phyloP scores from a whole-genome alignment of 2,329 filamentous ascomycete species.

The Exophiala xenobiotica region DNA sequence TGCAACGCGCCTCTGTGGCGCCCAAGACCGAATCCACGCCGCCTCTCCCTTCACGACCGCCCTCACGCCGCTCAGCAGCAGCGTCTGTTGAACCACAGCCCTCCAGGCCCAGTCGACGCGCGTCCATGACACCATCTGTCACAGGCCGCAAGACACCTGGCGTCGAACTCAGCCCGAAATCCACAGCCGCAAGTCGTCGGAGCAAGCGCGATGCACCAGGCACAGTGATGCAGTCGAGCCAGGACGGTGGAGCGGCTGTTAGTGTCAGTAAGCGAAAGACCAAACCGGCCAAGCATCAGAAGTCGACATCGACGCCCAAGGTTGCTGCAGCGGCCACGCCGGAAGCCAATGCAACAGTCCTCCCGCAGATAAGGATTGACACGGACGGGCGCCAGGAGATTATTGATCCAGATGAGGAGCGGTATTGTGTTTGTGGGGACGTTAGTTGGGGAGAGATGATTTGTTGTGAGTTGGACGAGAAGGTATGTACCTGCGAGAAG shows the following conservation, averaged over 20 bases:
- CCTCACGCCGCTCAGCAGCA: conserved; percentile 30
- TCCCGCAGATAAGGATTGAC: conserved; percentile 43
- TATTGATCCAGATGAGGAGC: conserved; percentile 61
- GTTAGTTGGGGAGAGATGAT: conserved; percentile 67
- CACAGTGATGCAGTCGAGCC: conserved; percentile 53
- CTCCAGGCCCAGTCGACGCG: conserved; percentile 19
- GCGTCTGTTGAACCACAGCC: conserved; percentile 25
- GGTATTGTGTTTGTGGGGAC: conserved; percentile 65
- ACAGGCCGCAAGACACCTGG: conserved; percentile 37
- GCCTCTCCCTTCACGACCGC: conserved; percentile 29
- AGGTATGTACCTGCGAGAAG: conserved; percentile 37
- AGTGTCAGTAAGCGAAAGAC: conserved; percentile 60
- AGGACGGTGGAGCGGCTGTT: conserved; percentile 61
- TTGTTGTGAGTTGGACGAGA: conserved; percentile 62
- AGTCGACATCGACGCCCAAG: conserved; percentile 43
- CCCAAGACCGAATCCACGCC: conserved; percentile 30
- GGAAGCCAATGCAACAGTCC: conserved; percentile 33
- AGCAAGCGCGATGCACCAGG: conserved; percentile 61
- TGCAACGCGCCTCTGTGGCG: conserved; percentile 25
- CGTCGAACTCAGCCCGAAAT: conserved; percentile 43
- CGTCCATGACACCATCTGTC: conserved; percentile 26
- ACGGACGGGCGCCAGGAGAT: conserved; percentile 50
- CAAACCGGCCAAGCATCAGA: conserved; percentile 48
- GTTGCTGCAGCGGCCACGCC: conserved; percentile 1
- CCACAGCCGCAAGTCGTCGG: conserved; percentile 44